These are phyloP conservation scores for Sugiyamaella grinbergsii DNA, from an alignment of 1,139 yeast genomes.

Conservation along the genomic window DNA sequence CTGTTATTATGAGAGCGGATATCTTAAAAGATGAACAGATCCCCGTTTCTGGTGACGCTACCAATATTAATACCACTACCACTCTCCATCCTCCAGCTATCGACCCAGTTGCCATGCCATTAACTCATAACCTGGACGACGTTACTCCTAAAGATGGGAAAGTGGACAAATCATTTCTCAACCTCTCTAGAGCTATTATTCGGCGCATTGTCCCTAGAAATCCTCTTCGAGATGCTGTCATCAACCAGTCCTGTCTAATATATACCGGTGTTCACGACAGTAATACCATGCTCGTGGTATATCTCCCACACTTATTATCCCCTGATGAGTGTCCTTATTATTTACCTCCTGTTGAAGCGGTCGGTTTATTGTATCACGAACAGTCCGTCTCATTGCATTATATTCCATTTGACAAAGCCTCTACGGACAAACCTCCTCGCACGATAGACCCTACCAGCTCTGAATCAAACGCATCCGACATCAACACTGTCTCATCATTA, in stretches of 20 bases:
- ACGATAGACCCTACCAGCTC: neutral
- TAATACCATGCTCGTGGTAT: constrained; percentile 57
- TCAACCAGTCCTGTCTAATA: constrained; percentile 81
- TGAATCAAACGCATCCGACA: neutral
- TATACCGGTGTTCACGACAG: constrained; percentile 32
- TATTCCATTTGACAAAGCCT: constrained; percentile 57
- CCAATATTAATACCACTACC: constrained; percentile 26
- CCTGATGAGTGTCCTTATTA: constrained; percentile 67
- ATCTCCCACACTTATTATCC: constrained; percentile 66
- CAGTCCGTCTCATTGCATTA: constrained; percentile 75
- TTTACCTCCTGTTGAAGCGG: constrained; percentile 78
- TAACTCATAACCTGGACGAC: constrained; percentile 55
- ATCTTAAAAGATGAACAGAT: constrained; percentile 54
- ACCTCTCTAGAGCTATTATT: constrained; percentile 57
- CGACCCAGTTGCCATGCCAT: constrained; percentile 30
- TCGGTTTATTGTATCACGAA: constrained; percentile 65
- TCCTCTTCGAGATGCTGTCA: constrained; percentile 78
- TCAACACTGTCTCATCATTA: constrained; percentile 14
- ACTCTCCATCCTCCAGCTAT: constrained; percentile 45
- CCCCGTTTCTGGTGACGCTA: neutral
- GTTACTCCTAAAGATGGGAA: constrained; percentile 53
- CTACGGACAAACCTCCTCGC: neutral
- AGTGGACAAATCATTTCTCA: constrained; percentile 39
- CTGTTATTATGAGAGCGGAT: constrained; percentile 88
- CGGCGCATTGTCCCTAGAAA: constrained; percentile 86